These are phyloP conservation scores for Calocybe indica DNA, from an alignment of 768 basidiomycete genomes.

Conservation along the genomic window DNA sequence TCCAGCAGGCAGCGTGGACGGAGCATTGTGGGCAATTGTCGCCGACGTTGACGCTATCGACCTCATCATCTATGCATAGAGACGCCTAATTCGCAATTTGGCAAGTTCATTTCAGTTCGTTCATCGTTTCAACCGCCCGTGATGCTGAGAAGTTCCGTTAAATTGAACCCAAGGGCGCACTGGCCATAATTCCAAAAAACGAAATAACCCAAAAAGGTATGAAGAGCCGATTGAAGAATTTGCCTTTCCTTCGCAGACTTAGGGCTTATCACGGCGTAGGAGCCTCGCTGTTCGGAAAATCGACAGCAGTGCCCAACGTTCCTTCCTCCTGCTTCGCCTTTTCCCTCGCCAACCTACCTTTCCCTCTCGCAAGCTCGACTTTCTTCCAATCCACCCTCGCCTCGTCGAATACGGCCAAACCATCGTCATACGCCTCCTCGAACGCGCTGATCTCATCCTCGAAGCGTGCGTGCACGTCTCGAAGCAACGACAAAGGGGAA, in stretches of 20 bases:
- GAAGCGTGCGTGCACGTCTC: constrained; percentile 18
- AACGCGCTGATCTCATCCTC: constrained; percentile 47
- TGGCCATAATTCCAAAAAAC: too few relatives aligned
- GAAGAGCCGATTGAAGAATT: too few relatives aligned
- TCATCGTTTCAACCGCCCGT: too few relatives aligned
- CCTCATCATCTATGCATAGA: too few relatives aligned
- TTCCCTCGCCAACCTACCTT: constrained; percentile 68
- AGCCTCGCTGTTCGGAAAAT: not conserved
- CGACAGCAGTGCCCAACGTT: not conserved
- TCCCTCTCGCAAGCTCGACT: constrained; percentile 68
- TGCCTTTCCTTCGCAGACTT: too few relatives aligned
- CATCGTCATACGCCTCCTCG: constrained; percentile 43
- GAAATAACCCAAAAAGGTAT: too few relatives aligned
- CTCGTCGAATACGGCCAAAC: constrained; percentile 37
- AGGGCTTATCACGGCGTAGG: not conserved
- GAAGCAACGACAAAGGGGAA: constrained; percentile 2
- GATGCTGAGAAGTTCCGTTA: too few relatives aligned
- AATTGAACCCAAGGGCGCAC: too few relatives aligned
- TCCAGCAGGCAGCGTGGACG: constrained; percentile 54
- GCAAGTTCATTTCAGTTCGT: too few relatives aligned
- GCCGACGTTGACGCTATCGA: too few relatives aligned
- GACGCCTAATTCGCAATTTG: too few relatives aligned
- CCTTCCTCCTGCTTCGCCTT: constrained; percentile 30
- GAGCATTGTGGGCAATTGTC: too few relatives aligned
- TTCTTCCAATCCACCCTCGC: constrained; percentile 54